phyloP scores from a whole-genome alignment of 768 basidiomycete species.

The Terana coerulea region DNA sequence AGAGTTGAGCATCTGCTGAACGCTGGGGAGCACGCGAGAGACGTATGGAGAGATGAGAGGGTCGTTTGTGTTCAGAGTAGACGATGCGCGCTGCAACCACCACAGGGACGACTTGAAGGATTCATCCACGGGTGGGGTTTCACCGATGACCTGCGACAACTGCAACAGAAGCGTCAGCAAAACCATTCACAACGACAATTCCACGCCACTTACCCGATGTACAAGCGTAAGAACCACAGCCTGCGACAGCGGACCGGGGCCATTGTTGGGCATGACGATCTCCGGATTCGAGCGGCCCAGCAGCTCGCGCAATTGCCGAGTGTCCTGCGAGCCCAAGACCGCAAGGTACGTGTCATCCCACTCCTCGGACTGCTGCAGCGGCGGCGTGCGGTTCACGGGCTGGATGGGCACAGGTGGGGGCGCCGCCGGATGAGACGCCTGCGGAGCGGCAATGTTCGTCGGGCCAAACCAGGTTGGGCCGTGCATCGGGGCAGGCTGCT shows the following conservation, averaged over 20 bases:
- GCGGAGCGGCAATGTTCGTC: constrained; percentile 69
- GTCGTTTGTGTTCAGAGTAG: constrained; percentile 72
- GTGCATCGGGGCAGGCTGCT: constrained; percentile 27
- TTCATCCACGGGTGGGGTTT: constrained; percentile 75
- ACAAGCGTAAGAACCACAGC: constrained; percentile 82
- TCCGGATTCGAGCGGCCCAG: constrained; percentile 74
- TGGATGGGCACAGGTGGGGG: constrained; percentile 50
- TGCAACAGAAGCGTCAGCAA: constrained; percentile 25
- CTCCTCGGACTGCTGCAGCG: constrained; percentile 58
- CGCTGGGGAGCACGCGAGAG: constrained; percentile 75
- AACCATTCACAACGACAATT: not conserved
- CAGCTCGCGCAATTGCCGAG: constrained; percentile 69
- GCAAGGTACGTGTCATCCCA: constrained; percentile 84
- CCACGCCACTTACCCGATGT: constrained; percentile 59
- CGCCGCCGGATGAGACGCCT: constrained; percentile 76
- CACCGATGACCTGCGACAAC: constrained; percentile 72
- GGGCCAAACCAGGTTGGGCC: constrained; percentile 50
- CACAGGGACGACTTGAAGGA: constrained; percentile 77
- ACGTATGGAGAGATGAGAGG: constrained; percentile 80
- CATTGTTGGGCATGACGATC: constrained; percentile 72
- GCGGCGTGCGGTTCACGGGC: constrained; percentile 27
- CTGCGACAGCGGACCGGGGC: constrained; percentile 69
- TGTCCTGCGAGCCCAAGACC: constrained; percentile 72
- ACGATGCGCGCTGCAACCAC: constrained; percentile 80
- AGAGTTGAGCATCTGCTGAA: constrained; percentile 70